Evolutionary conservation across 768 basidiomycete genomes (phyloP).

Genomic region (Tricholoma terreum): DNA sequence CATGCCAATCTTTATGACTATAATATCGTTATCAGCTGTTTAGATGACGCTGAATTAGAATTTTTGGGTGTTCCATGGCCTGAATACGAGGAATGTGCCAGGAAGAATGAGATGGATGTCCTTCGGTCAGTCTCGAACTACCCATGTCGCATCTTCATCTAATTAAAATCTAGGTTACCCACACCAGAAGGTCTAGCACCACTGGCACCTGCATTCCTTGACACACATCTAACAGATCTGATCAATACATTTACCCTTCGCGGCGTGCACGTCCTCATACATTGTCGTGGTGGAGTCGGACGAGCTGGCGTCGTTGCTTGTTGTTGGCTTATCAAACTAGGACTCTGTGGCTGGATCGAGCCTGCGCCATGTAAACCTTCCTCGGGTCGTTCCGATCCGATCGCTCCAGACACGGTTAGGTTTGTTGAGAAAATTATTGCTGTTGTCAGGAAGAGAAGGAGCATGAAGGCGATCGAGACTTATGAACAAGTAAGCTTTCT

Average conservation of each 20-base stretch:
- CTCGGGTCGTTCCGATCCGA: background rate
- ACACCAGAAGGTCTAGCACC: conserved; percentile 90
- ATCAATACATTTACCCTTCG: conserved; percentile 70
- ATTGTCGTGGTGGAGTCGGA: conserved; percentile 94
- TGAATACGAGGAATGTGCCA: conserved; percentile 65
- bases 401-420: conserved; percentile 44
- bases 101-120: conserved; percentile 69
- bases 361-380: background rate
- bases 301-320: conserved; percentile 90
- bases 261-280: conserved; percentile 73
- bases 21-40: conserved; percentile 48
- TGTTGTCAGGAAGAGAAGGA: conserved; percentile 71
- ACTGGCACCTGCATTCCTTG: conserved; percentile 49
- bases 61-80: conserved; percentile 86
- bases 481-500: conserved; percentile 89
- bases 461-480: conserved; percentile 90
- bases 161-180: conserved; percentile 56
- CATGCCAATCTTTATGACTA: background rate
- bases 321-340: conserved; percentile 90
- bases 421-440: conserved; percentile 72
- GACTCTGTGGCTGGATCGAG: conserved; percentile 73
- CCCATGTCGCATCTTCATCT: conserved; percentile 3
- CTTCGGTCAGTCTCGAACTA: conserved; percentile 51
- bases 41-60: conserved; percentile 80
- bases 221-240: conserved; percentile 61